A percentile compares a stretch with the other conserved stretches of the same genome.
Evolutionary conservation across 768 basidiomycete species (phyloP).

Genomic region (Pleurotus salmoneostramineus): DNA sequence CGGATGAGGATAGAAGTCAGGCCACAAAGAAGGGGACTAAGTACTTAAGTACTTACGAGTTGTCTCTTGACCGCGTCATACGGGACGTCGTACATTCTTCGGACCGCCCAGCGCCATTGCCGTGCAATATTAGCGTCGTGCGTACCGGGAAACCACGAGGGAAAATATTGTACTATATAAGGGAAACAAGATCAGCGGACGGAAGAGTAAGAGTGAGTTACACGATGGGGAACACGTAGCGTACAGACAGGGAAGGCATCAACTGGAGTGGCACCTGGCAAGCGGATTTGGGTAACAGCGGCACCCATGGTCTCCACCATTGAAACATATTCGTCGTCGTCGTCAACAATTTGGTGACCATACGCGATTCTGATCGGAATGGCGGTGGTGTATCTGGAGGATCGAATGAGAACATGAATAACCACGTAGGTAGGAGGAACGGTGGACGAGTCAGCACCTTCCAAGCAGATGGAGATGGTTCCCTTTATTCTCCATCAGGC

Average conservation of each 20-base stretch:
- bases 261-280: slow-evolving; percentile 14
- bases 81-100: slow-evolving; percentile 28
- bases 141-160: slow-evolving; percentile 36
- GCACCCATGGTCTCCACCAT: slow-evolving; percentile 12
- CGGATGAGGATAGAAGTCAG: not conserved
- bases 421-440: not conserved
- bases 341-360: slow-evolving; percentile 17
- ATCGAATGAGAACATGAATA: not conserved
- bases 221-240: not conserved
- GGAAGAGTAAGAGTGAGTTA: not conserved
- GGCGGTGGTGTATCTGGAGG: slow-evolving; percentile 18
- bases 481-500: slow-evolving; percentile 21
- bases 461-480: slow-evolving; percentile 4
- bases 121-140: slow-evolving; percentile 28
- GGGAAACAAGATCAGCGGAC: not conserved
- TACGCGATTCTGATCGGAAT: slow-evolving; percentile 17
- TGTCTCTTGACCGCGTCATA: slow-evolving; percentile 20
- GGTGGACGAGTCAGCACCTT: not conserved
- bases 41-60: slow-evolving; percentile 17
- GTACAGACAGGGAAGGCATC: slow-evolving; percentile 20
- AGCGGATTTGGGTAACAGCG: slow-evolving; percentile 10
- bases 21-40: too few species aligned
- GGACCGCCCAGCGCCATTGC: slow-evolving; percentile 22
- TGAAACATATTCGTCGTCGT: slow-evolving; percentile 20
- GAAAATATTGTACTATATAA: slow-evolving; percentile 31